Evolutionary conservation across 2,329 filamentous ascomycete genomes (phyloP), one percentile per base, ranked within the genome.

Genomic region (Blastomyces silverae): DNA sequence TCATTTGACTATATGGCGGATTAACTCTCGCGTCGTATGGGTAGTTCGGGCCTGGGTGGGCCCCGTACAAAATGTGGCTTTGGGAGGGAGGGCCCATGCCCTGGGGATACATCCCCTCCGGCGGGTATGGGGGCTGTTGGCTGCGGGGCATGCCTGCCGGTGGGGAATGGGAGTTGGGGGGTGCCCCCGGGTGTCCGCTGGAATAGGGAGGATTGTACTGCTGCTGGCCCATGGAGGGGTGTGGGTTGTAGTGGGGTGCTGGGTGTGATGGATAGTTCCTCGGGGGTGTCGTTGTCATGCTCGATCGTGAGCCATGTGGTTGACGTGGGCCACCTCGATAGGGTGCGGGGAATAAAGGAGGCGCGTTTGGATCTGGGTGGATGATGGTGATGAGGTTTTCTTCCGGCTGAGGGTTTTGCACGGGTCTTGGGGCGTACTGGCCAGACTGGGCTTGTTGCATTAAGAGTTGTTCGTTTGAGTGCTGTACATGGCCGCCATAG

Each of bases 321-420:
- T 59, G 65, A 25, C 64, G 64, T 64, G 67, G 64, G 57, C 64
- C 66, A 20, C 67, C 66, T 28, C 64, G 61, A 63, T 69, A 59
- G 25, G 66, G 64, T 3, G 57, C 60, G 22, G 67, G 67, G 53
- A 69, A 69, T 28, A 67, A 37, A 1, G 67, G 65, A 20, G 67
- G 59, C 13, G 64, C 62, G 46, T 67, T 66, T n/a, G 65, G 65
- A 39, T 66, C 66, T 57, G 55, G 59, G 39, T 67, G 65, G 59
- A 67, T 65, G 31, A 66, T 52, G 6, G 64, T 69, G 53, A 69
- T 67, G n/a, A 53, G 31, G 52, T 53, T 57, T 39, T 62, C 13
- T 15, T 50, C 48, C 31, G 59, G 59, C 48, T 25, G 44, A n/a
- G 46, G 60, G 15, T 55, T 34, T n/a, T 62, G 61, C 59, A 34